Percentiles rank a stretch among this genome's conserved stretches.
These are phyloP conservation scores for Amanita molliuscula DNA, from an alignment of 768 basidiomycete genomes.

Conservation along the genomic window DNA sequence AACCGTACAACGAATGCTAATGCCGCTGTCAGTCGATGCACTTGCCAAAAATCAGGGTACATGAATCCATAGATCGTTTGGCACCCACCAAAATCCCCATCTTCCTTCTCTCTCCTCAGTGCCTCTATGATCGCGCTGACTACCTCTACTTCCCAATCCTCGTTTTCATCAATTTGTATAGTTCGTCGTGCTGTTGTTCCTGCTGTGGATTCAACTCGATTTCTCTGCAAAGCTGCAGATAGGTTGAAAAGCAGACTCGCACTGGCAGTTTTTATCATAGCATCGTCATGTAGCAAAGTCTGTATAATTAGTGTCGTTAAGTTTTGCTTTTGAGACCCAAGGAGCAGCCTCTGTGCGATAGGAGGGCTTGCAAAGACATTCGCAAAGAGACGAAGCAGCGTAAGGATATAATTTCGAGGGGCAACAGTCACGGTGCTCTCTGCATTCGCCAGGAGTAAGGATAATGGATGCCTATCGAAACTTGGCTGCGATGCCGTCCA, in stretches of 20 bases:
- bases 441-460: constrained; percentile 36
- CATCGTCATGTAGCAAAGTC: constrained; percentile 59
- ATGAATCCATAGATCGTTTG: background rate
- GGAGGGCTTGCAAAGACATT: constrained; percentile 52
- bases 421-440: constrained; percentile 20
- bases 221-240: constrained; percentile 54
- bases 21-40: constrained; percentile 75
- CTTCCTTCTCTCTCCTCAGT: constrained; percentile 55
- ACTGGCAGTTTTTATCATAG: constrained; percentile 61
- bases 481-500: constrained; percentile 33
- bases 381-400: constrained; percentile 53
- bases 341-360: constrained; percentile 29
- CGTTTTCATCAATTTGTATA: constrained; percentile 40
- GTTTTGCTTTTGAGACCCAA: constrained; percentile 15
- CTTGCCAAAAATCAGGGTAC: constrained; percentile 22
- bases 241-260: constrained; percentile 78
- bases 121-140: constrained; percentile 78
- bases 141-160: constrained; percentile 83
- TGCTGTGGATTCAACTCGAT: constrained; percentile 29
- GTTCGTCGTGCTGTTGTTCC: constrained; percentile 19
- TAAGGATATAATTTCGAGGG: constrained; percentile 50
- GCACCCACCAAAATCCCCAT: constrained; percentile 71
- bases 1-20: constrained; percentile 68
- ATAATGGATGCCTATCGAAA: constrained; percentile 27
- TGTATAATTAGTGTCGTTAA: constrained; percentile 52